Conservation (phyloP, 179 eudicot genomes). For the Camellia oleifera region DNA sequence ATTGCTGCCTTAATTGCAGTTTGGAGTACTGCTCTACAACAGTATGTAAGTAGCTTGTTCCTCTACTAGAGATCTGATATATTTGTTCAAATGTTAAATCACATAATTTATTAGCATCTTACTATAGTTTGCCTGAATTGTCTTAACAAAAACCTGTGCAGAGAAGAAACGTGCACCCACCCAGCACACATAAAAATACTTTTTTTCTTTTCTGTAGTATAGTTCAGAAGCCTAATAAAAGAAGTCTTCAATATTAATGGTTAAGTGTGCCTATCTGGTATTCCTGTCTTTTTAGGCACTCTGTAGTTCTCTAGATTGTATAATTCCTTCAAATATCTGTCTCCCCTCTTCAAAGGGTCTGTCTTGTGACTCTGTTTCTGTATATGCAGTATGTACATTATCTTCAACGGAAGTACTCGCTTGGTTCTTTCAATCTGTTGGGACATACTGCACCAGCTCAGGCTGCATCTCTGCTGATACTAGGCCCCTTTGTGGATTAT, state of each 20-base stretch:
- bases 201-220: not conserved
- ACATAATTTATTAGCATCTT: not conserved
- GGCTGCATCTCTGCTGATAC: conserved; percentile 42
- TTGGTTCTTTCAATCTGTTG: conserved; percentile 50
- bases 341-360: not conserved
- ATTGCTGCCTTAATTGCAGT: conserved; percentile 83
- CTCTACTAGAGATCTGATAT: not conserved
- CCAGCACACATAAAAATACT: not conserved
- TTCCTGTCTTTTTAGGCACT: not conserved
- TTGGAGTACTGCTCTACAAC: conserved; percentile 87
- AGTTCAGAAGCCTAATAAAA: not conserved
- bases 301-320: not conserved
- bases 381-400: conserved; percentile 44
- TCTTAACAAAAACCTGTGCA: not conserved
- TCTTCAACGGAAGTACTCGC: conserved; percentile 54
- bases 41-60: conserved; percentile 44
- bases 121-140: not conserved
- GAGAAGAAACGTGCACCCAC: not conserved
- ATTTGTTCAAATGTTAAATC: not conserved
- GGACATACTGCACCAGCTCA: conserved; percentile 62
- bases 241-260: not conserved
- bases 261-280: not conserved
- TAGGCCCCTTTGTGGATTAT: conserved; percentile 55
- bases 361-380: conserved; percentile 1
- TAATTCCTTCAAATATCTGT: conserved; percentile 7